Evolutionary conservation across 2,329 filamentous ascomycete genomes (phyloP).

Genomic region (Colletotrichum truncatum): DNA sequence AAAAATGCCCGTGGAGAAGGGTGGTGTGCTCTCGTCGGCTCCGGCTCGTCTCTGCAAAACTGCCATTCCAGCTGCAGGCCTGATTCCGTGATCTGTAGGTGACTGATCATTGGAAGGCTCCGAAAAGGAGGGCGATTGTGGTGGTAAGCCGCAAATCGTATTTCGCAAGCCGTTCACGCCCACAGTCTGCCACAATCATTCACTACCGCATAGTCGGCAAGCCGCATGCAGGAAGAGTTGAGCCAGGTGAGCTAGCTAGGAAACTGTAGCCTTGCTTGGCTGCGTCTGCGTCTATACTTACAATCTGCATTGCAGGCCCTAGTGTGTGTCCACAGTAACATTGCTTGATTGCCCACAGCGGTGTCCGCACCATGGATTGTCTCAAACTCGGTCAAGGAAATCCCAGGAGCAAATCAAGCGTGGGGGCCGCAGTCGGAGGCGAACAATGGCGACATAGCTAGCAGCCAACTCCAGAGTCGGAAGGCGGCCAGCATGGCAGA

Average conservation of each 20-base stretch:
- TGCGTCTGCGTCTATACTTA: constrained; percentile 6
- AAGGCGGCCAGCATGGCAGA: constrained; percentile 8
- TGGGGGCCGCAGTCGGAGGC: constrained; percentile 7
- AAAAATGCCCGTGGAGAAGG: not conserved
- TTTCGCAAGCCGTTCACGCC: not conserved
- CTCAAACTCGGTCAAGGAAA: constrained; percentile 13
- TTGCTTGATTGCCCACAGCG: constrained; percentile 6
- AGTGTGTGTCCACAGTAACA: not conserved
- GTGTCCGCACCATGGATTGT: constrained; percentile 6
- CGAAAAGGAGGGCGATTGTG: not conserved
- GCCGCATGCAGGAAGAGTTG: constrained; percentile 20
- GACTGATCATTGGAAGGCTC: constrained; percentile 2
- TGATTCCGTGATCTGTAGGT: constrained; percentile 4
- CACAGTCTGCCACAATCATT: not conserved
- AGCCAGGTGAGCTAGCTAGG: no score
- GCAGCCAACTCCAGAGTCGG: constrained; percentile 6
- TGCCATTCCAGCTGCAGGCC: constrained; percentile 16
- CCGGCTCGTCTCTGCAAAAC: constrained; percentile 2
- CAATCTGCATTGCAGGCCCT: not conserved
- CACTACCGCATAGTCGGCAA: not conserved
- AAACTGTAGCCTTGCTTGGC: constrained; percentile 3
- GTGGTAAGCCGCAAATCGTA: not conserved
- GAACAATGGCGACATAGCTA: constrained; percentile 8
- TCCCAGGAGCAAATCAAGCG: constrained; percentile 1
- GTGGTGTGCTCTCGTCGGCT: constrained; percentile 8